Conservation (phyloP, 2,329 filamentous ascomycete genomes). For the Beauveria pseudobassiana region DNA sequence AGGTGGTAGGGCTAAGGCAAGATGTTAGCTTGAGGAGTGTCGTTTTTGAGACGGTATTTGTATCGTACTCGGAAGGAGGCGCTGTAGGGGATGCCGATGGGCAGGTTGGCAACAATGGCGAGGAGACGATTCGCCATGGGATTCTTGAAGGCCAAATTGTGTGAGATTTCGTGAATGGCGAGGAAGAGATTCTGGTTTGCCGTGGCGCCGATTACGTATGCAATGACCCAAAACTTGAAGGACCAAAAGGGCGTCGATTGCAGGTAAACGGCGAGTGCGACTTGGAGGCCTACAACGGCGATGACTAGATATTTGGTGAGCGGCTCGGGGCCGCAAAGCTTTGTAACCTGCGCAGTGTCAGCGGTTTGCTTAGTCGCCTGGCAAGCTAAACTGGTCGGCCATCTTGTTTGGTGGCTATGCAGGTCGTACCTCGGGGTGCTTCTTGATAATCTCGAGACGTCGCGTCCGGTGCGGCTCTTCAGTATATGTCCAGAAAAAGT, state of each 20-base stretch:
- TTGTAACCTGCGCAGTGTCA: constrained; percentile 62
- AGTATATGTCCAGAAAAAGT: constrained; percentile 98
- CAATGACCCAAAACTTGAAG: constrained; percentile 75
- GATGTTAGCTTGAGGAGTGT: constrained; percentile 16
- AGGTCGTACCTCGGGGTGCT: constrained; percentile 75
- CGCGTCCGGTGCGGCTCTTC: constrained; percentile 93
- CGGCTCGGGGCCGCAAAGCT: constrained; percentile 92
- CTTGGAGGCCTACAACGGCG: constrained; percentile 74
- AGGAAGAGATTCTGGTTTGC: constrained; percentile 98
- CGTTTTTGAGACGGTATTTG: neutral
- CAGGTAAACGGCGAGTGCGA: constrained; percentile 69
- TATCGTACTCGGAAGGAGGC: constrained; percentile 76
- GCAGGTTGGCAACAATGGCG: constrained; percentile 89
- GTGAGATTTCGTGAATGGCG: constrained; percentile 96
- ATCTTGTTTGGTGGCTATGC: constrained; percentile 1
- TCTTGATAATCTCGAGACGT: constrained; percentile 91
- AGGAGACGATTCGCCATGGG: constrained; percentile 74
- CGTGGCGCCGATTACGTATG: constrained; percentile 88
- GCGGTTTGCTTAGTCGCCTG: neutral
- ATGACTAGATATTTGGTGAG: constrained; percentile 90
- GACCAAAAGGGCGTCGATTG: constrained; percentile 73
- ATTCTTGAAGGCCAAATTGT: constrained; percentile 89
- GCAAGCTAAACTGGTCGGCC: no score
- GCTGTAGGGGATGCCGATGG: constrained; percentile 92
- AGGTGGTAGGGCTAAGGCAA: constrained; percentile 75